These are phyloP conservation scores for Naegleria lovaniensis DNA, from an alignment of 208 protist species.

Conservation along the genomic window DNA sequence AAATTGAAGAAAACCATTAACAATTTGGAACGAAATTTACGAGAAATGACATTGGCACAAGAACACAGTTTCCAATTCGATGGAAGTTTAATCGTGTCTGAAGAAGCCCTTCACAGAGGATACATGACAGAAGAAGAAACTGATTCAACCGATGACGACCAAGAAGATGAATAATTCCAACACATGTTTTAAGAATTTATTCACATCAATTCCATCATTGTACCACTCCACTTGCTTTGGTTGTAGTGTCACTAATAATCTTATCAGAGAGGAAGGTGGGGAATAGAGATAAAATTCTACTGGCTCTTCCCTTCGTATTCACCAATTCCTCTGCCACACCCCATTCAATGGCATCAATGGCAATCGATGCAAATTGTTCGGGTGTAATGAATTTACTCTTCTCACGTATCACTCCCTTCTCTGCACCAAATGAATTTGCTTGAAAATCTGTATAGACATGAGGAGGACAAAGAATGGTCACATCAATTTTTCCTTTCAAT, in stretches of 20 bases:
- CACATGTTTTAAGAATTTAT: no score
- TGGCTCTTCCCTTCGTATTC: neutral
- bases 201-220: no score
- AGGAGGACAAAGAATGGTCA: neutral
- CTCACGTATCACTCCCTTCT: neutral
- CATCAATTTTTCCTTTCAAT: neutral
- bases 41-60: neutral
- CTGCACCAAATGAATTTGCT: neutral
- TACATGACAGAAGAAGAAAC: no score
- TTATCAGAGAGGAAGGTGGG: neutral
- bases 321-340: neutral
- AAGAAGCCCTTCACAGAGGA: no score
- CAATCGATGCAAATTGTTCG: slow-evolving; percentile 14
- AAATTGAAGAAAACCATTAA: neutral
- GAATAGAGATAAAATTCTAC: neutral
- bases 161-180: no score
- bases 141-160: no score
- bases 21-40: neutral
- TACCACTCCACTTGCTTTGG: neutral
- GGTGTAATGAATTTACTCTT: neutral
- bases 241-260: neutral
- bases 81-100: no score
- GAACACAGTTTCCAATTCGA: no score
- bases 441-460: neutral
- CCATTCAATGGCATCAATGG: neutral